These are phyloP conservation scores for Rhizophora mangle DNA, from an alignment of 345 rosid genomes.

Conservation along the genomic window DNA sequence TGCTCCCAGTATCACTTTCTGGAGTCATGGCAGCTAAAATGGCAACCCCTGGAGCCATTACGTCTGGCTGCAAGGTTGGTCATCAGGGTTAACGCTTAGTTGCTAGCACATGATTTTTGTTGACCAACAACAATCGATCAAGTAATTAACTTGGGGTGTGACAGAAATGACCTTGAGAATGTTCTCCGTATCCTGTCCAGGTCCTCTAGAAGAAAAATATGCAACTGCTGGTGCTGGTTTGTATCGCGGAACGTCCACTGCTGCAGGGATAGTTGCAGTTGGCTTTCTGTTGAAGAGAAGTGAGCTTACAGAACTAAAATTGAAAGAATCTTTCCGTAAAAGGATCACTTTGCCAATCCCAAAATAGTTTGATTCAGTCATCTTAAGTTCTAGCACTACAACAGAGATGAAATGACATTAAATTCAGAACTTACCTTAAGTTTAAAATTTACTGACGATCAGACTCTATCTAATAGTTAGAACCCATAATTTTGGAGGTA, in stretches of 20 bases:
- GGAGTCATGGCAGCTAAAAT: conserved; percentile 71
- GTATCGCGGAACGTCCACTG: conserved; percentile 30
- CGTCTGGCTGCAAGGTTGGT: conserved; percentile 53
- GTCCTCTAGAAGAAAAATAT: conserved; percentile 80
- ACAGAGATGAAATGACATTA: too few species aligned
- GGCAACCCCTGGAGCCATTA: conserved; percentile 82
- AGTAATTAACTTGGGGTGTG: background rate
- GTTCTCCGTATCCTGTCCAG: conserved; percentile 57
- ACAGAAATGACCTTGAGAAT: conserved; percentile 64
- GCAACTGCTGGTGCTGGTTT: conserved; percentile 85
- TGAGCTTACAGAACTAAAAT: background rate
- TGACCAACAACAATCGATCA: background rate
- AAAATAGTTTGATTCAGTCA: too few species aligned
- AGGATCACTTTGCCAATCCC: too few species aligned
- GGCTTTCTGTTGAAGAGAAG: conserved; percentile 38
- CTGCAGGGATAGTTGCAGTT: conserved; percentile 52
- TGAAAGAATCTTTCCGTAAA: too few species aligned
- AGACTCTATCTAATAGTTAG: too few species aligned
- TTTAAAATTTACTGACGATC: too few species aligned
- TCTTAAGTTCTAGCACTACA: too few species aligned
- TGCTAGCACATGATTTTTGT: background rate
- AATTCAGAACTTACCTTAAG: too few species aligned
- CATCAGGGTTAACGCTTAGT: background rate
- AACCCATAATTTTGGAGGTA: too few species aligned
- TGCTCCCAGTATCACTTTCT: conserved; percentile 21